Percentiles rank a stretch among this genome's conserved stretches.
These are phyloP conservation scores for Suhomyces bribrorum DNA, from an alignment of 1,139 yeast species.

Conservation along the genomic window DNA sequence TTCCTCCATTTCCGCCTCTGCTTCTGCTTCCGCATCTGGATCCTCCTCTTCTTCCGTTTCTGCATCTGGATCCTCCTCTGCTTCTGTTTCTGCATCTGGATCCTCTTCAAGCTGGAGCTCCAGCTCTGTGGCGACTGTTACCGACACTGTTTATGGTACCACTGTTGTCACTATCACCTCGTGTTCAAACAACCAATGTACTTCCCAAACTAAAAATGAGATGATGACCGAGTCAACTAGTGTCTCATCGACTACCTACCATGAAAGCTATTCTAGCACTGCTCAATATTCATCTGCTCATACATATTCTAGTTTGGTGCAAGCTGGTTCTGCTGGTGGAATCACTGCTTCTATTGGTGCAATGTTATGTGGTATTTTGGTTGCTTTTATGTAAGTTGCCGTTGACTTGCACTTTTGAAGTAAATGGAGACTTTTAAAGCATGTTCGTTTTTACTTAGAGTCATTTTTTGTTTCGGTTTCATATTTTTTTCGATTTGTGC, in stretches of 20 bases:
- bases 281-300: too few relatives aligned
- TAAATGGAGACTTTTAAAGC: too few relatives aligned
- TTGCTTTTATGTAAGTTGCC: constrained; percentile 13
- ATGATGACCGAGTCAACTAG: too few relatives aligned
- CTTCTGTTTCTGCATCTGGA: neutral
- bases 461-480: too few relatives aligned
- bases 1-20: too few relatives aligned
- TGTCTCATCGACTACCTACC: constrained; percentile 12
- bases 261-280: too few relatives aligned
- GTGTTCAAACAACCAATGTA: constrained; percentile 13
- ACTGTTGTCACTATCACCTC: constrained; percentile 2
- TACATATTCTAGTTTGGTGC: constrained; percentile 12
- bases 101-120: neutral
- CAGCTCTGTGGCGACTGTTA: neutral
- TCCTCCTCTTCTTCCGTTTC: too few relatives aligned
- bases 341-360: constrained; percentile 23
- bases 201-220: constrained; percentile 13
- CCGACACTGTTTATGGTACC: constrained; percentile 5
- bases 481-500: too few relatives aligned
- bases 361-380: constrained; percentile 22
- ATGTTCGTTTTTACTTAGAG: too few relatives aligned
- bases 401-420: too few relatives aligned
- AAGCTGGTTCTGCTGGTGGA: constrained; percentile 17
- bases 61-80: too few relatives aligned
- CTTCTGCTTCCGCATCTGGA: too few relatives aligned